Conservation (phyloP, 2,329 filamentous ascomycete species). For the Calonectria pseudoturangicola region DNA sequence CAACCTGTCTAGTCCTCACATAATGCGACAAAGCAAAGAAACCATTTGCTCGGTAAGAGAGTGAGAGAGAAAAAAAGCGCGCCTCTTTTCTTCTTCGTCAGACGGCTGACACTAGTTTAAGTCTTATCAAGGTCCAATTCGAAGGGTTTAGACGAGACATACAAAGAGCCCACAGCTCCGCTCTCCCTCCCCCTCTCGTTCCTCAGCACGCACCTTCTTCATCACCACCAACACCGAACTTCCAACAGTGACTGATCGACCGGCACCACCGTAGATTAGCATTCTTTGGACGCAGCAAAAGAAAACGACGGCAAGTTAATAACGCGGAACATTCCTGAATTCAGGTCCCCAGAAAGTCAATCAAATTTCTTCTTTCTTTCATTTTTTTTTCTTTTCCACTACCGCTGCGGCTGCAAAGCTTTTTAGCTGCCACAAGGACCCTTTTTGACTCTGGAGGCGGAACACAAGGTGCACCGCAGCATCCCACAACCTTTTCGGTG, state of each 20-base stretch:
- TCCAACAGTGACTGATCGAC: background rate
- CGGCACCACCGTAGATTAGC: slow-evolving; percentile 12
- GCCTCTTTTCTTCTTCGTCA: background rate
- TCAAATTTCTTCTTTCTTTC: background rate
- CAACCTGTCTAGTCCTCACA: slow-evolving; percentile 6
- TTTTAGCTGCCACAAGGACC: background rate
- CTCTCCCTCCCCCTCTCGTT: background rate
- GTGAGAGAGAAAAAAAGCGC: background rate
- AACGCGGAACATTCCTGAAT: slow-evolving; percentile 17
- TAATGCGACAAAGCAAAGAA: slow-evolving; percentile 32
- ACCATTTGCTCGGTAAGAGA: slow-evolving; percentile 22
- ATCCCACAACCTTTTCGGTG: slow-evolving; percentile 17
- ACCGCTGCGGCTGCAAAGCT: slow-evolving; percentile 14
- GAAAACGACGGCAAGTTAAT: background rate
- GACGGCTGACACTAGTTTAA: background rate
- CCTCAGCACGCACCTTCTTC: background rate
- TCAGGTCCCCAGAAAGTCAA: background rate
- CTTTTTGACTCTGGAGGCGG: slow-evolving; percentile 21
- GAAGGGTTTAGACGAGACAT: background rate
- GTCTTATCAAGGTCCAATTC: background rate
- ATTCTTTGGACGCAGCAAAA: background rate
- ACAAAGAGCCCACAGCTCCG: slow-evolving; percentile 10
- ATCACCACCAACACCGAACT: background rate
- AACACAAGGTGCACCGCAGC: slow-evolving; percentile 1
- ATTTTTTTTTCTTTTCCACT: background rate